Percentiles rank a stretch among this genome's conserved stretches.
These are phyloP conservation scores for Mycena haematopus DNA, from an alignment of 768 basidiomycete species.

Conservation along the genomic window DNA sequence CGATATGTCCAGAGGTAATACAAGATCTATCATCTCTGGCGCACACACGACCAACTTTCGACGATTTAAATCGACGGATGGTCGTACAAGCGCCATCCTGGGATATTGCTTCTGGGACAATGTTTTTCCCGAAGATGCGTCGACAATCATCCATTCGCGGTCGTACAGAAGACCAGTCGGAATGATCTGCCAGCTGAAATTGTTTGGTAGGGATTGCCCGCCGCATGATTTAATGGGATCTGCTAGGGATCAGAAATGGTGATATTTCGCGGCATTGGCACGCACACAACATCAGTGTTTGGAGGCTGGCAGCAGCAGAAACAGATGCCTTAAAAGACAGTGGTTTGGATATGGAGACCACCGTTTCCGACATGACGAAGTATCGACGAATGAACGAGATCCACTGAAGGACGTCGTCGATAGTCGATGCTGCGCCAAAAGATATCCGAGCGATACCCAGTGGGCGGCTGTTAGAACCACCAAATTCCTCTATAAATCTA, in stretches of 20 bases:
- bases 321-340: neutral
- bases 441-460: constrained; percentile 30
- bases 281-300: constrained; percentile 26
- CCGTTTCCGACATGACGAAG: constrained; percentile 29
- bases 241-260: constrained; percentile 1
- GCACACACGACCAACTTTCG: constrained; percentile 21
- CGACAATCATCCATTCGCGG: constrained; percentile 30
- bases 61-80: constrained; percentile 22
- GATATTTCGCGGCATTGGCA: neutral
- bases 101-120: constrained; percentile 31
- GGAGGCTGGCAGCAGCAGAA: constrained; percentile 10
- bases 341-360: constrained; percentile 15
- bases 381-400: constrained; percentile 30
- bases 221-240: constrained; percentile 32
- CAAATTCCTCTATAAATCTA: constrained; percentile 26
- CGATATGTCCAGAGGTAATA: constrained; percentile 16
- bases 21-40: constrained; percentile 20
- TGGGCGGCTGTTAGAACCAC: constrained; percentile 7
- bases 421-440: constrained; percentile 29
- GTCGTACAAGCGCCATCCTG: constrained; percentile 26
- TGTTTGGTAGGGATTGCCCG: constrained; percentile 21
- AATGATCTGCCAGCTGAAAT: constrained; percentile 24
- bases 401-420: constrained; percentile 29
- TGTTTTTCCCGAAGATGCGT: constrained; percentile 21
- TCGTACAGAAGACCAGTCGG: constrained; percentile 28